phyloP scores from a whole-genome alignment of 1,284 basidiomycete genomes.

The Anthracocystis panici-leucophaei region DNA sequence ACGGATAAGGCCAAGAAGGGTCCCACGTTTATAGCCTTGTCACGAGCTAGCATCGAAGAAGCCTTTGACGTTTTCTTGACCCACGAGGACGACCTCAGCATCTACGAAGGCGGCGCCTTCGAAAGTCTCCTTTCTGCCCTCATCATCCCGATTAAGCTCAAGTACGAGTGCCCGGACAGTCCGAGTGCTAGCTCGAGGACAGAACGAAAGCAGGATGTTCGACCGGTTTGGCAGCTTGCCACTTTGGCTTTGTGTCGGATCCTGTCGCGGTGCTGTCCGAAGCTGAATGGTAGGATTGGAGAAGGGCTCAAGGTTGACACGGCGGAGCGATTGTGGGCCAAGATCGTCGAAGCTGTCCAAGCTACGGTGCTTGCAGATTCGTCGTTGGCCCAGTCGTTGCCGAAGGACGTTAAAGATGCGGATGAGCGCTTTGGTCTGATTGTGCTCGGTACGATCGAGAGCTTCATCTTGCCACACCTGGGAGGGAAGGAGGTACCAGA shows the following conservation, averaged over 20 bases:
- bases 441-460: conserved; percentile 73
- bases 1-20: conserved; percentile 69
- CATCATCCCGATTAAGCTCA: conserved; percentile 85
- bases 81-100: conserved; percentile 72
- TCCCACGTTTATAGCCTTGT: conserved; percentile 86
- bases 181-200: conserved; percentile 71
- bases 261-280: conserved; percentile 29
- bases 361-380: conserved; percentile 87
- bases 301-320: conserved; percentile 75
- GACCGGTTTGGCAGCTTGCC: conserved; percentile 54
- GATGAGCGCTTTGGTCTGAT: conserved; percentile 89
- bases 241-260: conserved; percentile 51
- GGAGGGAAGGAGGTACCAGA: conserved; percentile 80
- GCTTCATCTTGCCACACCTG: conserved; percentile 81
- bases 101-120: conserved; percentile 85
- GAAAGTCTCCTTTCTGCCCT: conserved; percentile 78
- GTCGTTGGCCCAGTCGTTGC: conserved; percentile 74
- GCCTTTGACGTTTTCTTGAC: conserved; percentile 76
- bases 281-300: conserved; percentile 19
- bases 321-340: conserved; percentile 83
- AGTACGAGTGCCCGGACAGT: conserved; percentile 86
- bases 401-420: conserved; percentile 74
- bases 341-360: conserved; percentile 84
- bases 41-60: conserved; percentile 86
- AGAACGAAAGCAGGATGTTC: conserved; percentile 25